Conservation (phyloP, 2,329 filamentous ascomycete genomes). For the Diaporthe humulicola region DNA sequence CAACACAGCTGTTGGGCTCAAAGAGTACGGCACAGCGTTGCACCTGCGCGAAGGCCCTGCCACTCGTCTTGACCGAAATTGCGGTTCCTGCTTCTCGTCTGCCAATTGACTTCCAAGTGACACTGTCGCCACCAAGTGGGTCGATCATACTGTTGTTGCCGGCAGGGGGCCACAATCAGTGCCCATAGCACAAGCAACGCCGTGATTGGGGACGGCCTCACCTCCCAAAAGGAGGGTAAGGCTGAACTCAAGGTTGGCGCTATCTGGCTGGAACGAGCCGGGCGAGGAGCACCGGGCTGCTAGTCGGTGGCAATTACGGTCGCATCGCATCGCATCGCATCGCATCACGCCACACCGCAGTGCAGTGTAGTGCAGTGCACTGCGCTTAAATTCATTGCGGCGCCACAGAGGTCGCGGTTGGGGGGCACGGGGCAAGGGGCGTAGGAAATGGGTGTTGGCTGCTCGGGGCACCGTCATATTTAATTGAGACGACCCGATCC, state of each 20-base stretch:
- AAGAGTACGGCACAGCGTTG: not conserved
- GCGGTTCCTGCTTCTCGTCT: not conserved
- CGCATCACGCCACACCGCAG: not conserved
- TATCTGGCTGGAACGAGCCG: constrained; percentile 22
- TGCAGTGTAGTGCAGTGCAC: not conserved
- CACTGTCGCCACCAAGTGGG: constrained; percentile 30
- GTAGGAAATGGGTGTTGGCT: not conserved
- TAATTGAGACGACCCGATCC: constrained; percentile 3
- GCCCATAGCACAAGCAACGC: constrained; percentile 22
- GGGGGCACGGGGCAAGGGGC: not conserved
- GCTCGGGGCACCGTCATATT: constrained; percentile 1
- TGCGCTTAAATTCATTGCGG: not conserved
- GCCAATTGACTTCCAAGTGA: constrained; percentile 31
- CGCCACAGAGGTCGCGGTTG: constrained; percentile 1
- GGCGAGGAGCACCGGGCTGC: not conserved
- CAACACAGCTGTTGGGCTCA: not conserved
- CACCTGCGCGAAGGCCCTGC: not conserved
- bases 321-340: not conserved
- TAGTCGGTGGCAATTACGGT: constrained; percentile 16
- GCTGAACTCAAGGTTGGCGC: constrained; percentile 29
- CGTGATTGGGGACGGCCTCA: constrained; percentile 29
- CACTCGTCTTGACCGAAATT: constrained; percentile 2
- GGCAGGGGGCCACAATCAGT: constrained; percentile 15
- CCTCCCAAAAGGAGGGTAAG: constrained; percentile 23
- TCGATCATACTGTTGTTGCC: constrained; percentile 15